Conservation (phyloP, 192 early-diverging fungal genomes). For the Geosiphon pyriformis region DNA sequence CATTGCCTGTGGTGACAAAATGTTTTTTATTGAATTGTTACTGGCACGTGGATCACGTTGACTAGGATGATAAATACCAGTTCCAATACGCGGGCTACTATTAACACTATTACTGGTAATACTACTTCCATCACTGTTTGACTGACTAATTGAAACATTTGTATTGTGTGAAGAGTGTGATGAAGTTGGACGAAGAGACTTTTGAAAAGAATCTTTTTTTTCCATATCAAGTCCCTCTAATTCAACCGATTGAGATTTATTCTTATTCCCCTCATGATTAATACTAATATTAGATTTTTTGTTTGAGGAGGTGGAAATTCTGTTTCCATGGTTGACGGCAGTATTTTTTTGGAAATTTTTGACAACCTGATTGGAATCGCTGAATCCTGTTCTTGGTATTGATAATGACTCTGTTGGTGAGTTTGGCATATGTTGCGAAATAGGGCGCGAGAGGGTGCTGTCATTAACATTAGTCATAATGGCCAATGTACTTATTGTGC, state of each 20-base stretch:
- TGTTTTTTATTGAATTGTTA: not conserved
- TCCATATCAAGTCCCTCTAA: too few species aligned
- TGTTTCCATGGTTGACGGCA: too few species aligned
- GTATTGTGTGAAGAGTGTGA: not conserved
- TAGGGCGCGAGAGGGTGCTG: not conserved
- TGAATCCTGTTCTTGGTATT: not conserved
- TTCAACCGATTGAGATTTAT: too few species aligned
- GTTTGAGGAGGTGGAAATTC: too few species aligned
- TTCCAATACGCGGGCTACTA: not conserved
- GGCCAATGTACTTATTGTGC: too few species aligned
- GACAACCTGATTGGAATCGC: too few species aligned
- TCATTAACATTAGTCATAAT: not conserved
- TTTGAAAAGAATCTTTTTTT: too few species aligned
- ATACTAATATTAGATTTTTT: not conserved
- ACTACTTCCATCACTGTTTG: not conserved
- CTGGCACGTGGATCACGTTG: not conserved
- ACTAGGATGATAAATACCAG: too few species aligned
- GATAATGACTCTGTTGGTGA: not conserved
- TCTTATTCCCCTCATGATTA: not conserved
- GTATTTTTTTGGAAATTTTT: too few species aligned
- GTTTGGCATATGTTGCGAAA: not conserved
- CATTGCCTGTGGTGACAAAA: not conserved
- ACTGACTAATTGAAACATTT: not conserved
- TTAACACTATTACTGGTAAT: not conserved
- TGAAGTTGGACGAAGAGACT: too few species aligned